phyloP scores from a whole-genome alignment of 2,329 filamentous ascomycete genomes.

The Fusarium liriodendri region DNA sequence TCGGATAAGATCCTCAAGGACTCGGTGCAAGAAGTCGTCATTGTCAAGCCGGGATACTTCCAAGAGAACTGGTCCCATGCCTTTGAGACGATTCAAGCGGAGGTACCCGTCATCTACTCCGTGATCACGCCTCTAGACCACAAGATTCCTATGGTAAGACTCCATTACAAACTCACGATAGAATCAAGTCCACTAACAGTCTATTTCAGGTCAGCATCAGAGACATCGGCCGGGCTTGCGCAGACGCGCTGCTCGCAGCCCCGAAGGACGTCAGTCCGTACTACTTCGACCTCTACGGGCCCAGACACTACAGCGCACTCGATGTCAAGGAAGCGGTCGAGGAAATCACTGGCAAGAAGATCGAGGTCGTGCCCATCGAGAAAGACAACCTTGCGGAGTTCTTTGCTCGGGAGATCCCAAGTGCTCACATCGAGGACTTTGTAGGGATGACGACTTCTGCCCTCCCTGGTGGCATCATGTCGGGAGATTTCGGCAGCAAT shows the following conservation, averaged over 20 bases:
- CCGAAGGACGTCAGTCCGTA: constrained; percentile 4
- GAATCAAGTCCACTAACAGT: neutral
- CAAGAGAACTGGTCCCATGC: constrained; percentile 36
- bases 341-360: constrained; percentile 36
- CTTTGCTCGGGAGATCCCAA: constrained; percentile 34
- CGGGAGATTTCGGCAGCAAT: constrained; percentile 35
- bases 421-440: constrained; percentile 36
- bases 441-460: constrained; percentile 43
- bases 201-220: constrained; percentile 39
- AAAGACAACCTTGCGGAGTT: constrained; percentile 39
- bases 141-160: constrained; percentile 47
- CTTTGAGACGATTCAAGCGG: constrained; percentile 33
- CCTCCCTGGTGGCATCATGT: constrained; percentile 43
- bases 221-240: constrained; percentile 44
- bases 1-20: constrained; percentile 35
- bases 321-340: constrained; percentile 45
- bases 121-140: constrained; percentile 43
- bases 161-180: no score
- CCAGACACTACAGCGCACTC: constrained; percentile 41
- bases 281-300: constrained; percentile 43
- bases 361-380: constrained; percentile 32
- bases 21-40: constrained; percentile 31
- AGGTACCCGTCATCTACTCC: constrained; percentile 42
- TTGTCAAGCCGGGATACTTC: constrained; percentile 39
- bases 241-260: constrained; percentile 30